These are phyloP conservation scores for Protomyces inundatus DNA, from an alignment of 1,139 yeast genomes.

Conservation along the genomic window DNA sequence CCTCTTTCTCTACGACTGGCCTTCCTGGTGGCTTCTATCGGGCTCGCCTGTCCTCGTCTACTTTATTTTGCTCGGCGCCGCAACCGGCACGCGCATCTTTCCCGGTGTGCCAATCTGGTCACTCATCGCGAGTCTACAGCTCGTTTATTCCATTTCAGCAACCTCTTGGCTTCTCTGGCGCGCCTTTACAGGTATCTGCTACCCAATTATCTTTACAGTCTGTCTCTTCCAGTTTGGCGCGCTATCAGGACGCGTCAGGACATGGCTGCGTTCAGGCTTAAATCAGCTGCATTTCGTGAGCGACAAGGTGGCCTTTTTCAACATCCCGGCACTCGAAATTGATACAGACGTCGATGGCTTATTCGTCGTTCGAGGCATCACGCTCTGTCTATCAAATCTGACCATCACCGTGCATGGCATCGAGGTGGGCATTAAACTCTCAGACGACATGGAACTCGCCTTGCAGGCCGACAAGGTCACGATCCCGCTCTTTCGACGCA, in stretches of 20 bases:
- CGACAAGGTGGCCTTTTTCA: conserved; percentile 24
- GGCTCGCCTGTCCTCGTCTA: conserved; percentile 18
- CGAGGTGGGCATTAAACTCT: conserved; percentile 22
- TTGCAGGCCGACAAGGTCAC: conserved; percentile 10
- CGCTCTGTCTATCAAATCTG: conserved; percentile 6
- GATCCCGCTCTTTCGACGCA: conserved; percentile 12
- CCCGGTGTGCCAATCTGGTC: conserved; percentile 18
- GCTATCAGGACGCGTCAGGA: conserved; percentile 6
- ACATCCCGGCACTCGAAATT: conserved; percentile 23
- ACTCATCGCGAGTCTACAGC: conserved; percentile 1
- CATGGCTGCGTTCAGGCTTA: not conserved
- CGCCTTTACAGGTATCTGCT: not conserved
- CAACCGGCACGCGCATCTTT: conserved; percentile 13
- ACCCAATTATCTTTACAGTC: conserved; percentile 9
- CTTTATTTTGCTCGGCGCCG: conserved; percentile 12
- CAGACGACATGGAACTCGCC: conserved; percentile 25
- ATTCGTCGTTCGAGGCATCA: conserved; percentile 21
- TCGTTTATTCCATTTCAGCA: conserved; percentile 7
- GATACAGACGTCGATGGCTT: conserved; percentile 24
- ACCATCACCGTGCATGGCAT: conserved; percentile 19
- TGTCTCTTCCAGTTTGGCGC: conserved; percentile 17
- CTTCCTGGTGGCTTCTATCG: conserved; percentile 20
- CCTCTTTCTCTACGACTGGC: conserved; percentile 14
- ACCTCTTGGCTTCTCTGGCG: conserved; percentile 24
- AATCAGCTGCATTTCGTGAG: conserved; percentile 15